Conservation (phyloP, 2,329 filamentous ascomycete genomes). For the Fusarium tanahbumbuense region DNA sequence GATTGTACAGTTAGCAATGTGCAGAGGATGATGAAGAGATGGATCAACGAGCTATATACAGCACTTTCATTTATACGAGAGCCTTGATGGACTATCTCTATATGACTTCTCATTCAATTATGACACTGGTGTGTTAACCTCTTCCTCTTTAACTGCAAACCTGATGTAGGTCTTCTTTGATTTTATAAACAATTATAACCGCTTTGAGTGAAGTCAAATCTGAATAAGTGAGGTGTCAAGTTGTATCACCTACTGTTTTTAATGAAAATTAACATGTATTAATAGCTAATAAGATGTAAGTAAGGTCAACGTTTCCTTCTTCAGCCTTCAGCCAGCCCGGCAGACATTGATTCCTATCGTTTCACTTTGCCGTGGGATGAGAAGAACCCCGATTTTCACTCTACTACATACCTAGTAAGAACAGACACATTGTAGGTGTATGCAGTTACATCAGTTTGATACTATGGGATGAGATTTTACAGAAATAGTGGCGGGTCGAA, state of each 20-base stretch:
- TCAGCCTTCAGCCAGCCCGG: neutral
- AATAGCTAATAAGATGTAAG: neutral
- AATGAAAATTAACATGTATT: neutral
- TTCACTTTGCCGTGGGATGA: neutral
- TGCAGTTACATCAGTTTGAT: neutral
- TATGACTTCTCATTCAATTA: conserved; percentile 23
- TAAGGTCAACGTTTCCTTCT: neutral
- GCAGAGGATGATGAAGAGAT: conserved; percentile 25
- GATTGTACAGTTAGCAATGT: conserved; percentile 17
- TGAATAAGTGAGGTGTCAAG: neutral
- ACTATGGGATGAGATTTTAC: neutral
- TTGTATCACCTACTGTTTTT: neutral
- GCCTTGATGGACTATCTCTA: conserved; percentile 12
- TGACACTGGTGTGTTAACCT: conserved; percentile 23
- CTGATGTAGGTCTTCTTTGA: neutral
- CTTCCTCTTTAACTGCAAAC: neutral
- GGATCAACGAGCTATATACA: conserved; percentile 26
- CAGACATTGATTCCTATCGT: neutral
- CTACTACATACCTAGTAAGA: neutral
- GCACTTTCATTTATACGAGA: conserved; percentile 41
- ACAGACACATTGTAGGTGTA: neutral
- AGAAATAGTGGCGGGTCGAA: neutral
- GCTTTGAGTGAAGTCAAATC: neutral
- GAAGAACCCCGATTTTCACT: neutral
- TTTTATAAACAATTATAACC: neutral